Base-by-base conservation (phyloP, 2,329 filamentous ascomycete genomes). In the Dactylella cylindrospora region DNA sequence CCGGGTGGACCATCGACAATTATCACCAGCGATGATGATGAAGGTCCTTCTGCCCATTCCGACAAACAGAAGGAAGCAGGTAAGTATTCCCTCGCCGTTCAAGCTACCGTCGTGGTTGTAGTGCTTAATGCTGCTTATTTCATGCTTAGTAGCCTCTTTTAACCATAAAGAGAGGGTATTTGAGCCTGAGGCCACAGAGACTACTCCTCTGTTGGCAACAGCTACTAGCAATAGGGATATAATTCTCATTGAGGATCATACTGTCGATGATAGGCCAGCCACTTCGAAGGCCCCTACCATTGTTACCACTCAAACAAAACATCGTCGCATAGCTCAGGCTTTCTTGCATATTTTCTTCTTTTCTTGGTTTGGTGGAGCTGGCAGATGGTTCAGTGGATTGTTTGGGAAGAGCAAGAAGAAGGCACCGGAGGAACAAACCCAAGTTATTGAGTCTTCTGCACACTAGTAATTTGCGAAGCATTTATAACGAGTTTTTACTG, bases 271-370 rank as follows among this genome's bases (percentile, higher is more conserved):
- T n/a, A 51, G 55, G 15, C 55, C 55, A 9, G 49, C 46, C 29
- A 61, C 55, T 19, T 61, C 55, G 29, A 29, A 47, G 23, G 55
- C 55, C 17, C 55, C 55, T 25, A 61, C 55, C 20, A 53, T 61
- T 32, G 46, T 61, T 25, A 61, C 55, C 15, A 52, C 15, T 17
- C 55, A 61, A 29, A 52, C 47, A 10, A 61, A 61, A 29, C 46
- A 61, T 43, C 47, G 55, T 19, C 55, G 55, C 28, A 61, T 61
- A 38, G 55, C 55, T 12, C 33, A 43, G 38, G 55, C 55, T 3
- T 61, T 61, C 32, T 53, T 61, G 33, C 55, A 61, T 43, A 61
- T 61, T 15, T 61, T 61, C 19, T 61, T 61, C 41, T 61, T 61
- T 61, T 61, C 55, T 15, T 61, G 55, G 55, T 61, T 61, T 47